Evolutionary conservation across 768 basidiomycete species (phyloP), one percentile per base, ranked within the genome.

Genomic region (Hericium rajendrae): DNA sequence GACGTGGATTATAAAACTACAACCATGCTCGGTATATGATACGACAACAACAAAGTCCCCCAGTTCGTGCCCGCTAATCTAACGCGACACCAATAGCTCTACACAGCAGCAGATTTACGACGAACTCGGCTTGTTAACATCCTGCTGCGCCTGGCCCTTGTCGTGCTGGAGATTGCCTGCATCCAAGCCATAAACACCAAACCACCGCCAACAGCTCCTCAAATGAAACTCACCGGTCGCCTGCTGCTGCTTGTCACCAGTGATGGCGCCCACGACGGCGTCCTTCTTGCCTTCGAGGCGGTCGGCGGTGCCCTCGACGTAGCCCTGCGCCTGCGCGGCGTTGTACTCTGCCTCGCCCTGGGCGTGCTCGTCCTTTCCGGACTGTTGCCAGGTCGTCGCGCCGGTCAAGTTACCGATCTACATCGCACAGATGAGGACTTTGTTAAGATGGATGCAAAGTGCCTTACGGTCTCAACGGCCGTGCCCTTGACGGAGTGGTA

Each of bases 191-290:
- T 24, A 18, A 60, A 39, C 28, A n/a, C 26, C 24, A 38, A 13
- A 4, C 12, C 11, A 1, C 48, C 13, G 12, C 12, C 13, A 11
- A 53, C 28, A 32, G 28, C 20, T 53, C 8, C 9, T 2, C 18
- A 13, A 1, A 18, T 9, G 18, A 13, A 3, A 60, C 72, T 52
- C 58, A 80, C 82, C 81, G 16, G 71, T n/a, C 16, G 61, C 56
- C 67, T 84, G 73, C 65, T 81, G 78, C n/a, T 69, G 41, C 61
- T 74, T 73, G 66, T 83, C 83, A 26, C 81, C 83, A n/a, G 70
- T 75, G 51, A 84, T 59, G 10, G 82, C 78, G 38, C 82, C 82
- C 38, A 79, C 70, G 37, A 84, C 68, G 46, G 78, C 64, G 54
- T 83, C 81, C 58, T 78, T 76, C 67, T 80, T 79, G 41, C 82